phyloP scores from a whole-genome alignment of 1,284 basidiomycete species.

The Mixia osmundae region DNA sequence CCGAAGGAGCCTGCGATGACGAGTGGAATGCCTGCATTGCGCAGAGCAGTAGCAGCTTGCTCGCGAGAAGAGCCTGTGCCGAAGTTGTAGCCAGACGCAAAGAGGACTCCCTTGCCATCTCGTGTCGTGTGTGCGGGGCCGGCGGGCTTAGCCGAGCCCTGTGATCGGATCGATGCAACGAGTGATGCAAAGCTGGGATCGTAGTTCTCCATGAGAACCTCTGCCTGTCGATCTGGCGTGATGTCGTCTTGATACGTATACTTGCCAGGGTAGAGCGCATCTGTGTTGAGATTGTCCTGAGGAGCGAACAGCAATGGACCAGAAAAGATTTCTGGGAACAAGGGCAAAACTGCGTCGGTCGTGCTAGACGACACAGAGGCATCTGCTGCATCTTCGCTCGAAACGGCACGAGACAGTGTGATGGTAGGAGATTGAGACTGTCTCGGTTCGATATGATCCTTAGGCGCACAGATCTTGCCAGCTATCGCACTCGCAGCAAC shows the following conservation, averaged over 20 bases:
- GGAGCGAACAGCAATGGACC: slow-evolving; percentile 77
- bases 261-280: slow-evolving; percentile 96
- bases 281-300: slow-evolving; percentile 94
- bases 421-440: no score
- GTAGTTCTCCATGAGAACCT: slow-evolving; percentile 99
- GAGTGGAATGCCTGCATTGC: slow-evolving; percentile 73
- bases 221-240: slow-evolving; percentile 73
- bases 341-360: slow-evolving; percentile 40
- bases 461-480: slow-evolving; percentile 42
- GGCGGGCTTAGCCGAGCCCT: slow-evolving; percentile 1
- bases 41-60: slow-evolving; percentile 92
- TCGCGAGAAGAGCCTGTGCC: slow-evolving; percentile 97
- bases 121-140: slow-evolving; percentile 16
- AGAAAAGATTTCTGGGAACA: slow-evolving; percentile 60
- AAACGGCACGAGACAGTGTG: slow-evolving; percentile 15
- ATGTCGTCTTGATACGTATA: slow-evolving; percentile 99
- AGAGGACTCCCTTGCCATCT: slow-evolving; percentile 38
- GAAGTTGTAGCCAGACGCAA: slow-evolving; percentile 93
- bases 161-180: slow-evolving; percentile 34
- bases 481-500: slow-evolving; percentile 86
- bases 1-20: slow-evolving; percentile 93
- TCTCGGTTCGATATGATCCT: slow-evolving; percentile 1
- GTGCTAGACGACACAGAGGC: slow-evolving; percentile 12
- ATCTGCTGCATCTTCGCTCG: slow-evolving; percentile 13
- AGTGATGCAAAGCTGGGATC: slow-evolving; percentile 61